A percentile compares a stretch with the other conserved stretches of the same genome.
Conservation (phyloP, 139 green algal species). For the Medakamo hakoo region DNA sequence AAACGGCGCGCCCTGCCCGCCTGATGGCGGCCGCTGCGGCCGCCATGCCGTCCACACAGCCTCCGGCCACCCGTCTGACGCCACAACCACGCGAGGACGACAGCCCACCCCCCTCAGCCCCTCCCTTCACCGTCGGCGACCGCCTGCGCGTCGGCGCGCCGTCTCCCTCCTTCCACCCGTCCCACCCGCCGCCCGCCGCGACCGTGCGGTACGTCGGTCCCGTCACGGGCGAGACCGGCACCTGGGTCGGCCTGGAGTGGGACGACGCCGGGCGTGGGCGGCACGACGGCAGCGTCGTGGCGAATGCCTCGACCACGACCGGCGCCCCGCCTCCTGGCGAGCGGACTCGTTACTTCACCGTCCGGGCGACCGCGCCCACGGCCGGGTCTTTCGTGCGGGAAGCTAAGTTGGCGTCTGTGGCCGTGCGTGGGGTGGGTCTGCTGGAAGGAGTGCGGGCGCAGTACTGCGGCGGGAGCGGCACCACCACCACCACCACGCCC, state of each 20-base stretch:
- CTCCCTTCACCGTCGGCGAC: not conserved
- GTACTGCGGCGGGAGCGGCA: constrained; percentile 26
- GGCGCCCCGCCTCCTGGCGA: no score
- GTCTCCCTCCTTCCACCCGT: no score
- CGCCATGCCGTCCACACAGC: not conserved
- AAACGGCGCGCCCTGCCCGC: not conserved
- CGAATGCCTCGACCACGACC: no score
- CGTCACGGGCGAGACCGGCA: constrained; percentile 27
- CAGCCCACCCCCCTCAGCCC: not conserved
- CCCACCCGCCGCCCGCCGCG: no score
- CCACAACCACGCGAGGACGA: not conserved
- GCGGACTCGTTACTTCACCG: constrained; percentile 53
- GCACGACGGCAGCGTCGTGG: constrained; percentile 48
- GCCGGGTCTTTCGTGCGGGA: constrained; percentile 48
- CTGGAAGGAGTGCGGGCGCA: constrained; percentile 25
- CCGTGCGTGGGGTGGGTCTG: constrained; percentile 21
- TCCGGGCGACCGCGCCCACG: constrained; percentile 1
- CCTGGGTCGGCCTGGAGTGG: constrained; percentile 74
- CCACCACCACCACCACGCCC: constrained; percentile 7
- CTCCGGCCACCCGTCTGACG: not conserved
- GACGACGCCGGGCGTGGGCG: constrained; percentile 59
- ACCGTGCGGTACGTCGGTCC: constrained; percentile 56
- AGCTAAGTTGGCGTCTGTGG: constrained; percentile 23
- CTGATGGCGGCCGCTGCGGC: not conserved
- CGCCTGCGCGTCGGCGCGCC: not conserved